phyloP scores from a whole-genome alignment of 306 rosid species.

The Quillaja saponaria region DNA sequence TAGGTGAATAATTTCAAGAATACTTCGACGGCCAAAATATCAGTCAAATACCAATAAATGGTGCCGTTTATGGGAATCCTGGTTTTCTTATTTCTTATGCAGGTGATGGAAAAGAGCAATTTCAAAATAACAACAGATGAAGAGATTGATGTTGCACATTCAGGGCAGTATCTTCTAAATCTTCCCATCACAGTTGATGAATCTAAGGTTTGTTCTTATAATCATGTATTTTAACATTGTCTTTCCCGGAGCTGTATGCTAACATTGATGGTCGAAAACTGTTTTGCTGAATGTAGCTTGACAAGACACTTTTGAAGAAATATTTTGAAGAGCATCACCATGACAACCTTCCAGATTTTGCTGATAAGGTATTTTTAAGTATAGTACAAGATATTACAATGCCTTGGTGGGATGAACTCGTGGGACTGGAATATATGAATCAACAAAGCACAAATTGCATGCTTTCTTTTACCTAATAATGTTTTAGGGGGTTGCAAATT shows the following conservation, averaged over 20 bases:
- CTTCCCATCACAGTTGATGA: constrained; percentile 94
- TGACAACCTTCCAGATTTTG: constrained; percentile 73
- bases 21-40: not conserved
- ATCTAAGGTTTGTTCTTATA: constrained; percentile 64
- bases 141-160: constrained; percentile 80
- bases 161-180: constrained; percentile 90
- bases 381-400: constrained; percentile 3
- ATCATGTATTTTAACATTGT: not conserved
- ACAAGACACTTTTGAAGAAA: constrained; percentile 73
- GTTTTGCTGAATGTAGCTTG: constrained; percentile 65
- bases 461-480: no score
- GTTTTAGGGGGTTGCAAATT: no score
- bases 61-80: not conserved
- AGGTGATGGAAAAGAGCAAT: constrained; percentile 96
- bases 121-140: constrained; percentile 74
- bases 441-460: no score
- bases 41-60: no score
- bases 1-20: not conserved
- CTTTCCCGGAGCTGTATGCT: not conserved
- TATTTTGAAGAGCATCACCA: constrained; percentile 63
- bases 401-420: no score
- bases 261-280: constrained; percentile 24
- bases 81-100: constrained; percentile 25
- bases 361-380: constrained; percentile 70
- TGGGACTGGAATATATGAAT: no score